A percentile compares a stretch with the other conserved stretches of the same genome.
Evolutionary conservation across 768 basidiomycete species (phyloP).

Genomic region (Tricholoma sp.): DNA sequence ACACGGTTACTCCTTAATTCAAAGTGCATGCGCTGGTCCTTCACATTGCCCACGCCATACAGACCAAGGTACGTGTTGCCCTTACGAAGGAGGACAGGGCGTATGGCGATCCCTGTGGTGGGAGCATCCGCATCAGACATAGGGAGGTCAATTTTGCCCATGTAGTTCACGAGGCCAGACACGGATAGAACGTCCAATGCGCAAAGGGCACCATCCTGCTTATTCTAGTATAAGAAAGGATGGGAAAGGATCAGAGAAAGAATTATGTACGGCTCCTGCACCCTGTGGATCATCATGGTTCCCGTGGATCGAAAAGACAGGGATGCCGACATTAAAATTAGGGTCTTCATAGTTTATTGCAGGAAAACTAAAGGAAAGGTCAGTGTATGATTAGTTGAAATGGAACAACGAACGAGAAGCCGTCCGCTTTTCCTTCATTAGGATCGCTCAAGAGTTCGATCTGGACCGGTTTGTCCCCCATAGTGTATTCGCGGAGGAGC

Average conservation of each 20-base stretch:
- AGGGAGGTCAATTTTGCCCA: conserved; percentile 92
- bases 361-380: conserved; percentile 62
- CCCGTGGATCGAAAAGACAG: conserved; percentile 98
- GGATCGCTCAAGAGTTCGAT: conserved; percentile 92
- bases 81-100: conserved; percentile 87
- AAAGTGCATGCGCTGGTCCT: conserved; percentile 94
- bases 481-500: conserved; percentile 82
- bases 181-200: conserved; percentile 94
- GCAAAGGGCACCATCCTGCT: conserved; percentile 89
- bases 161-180: conserved; percentile 92
- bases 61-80: conserved; percentile 84
- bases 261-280: conserved; percentile 69
- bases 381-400: background rate
- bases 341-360: conserved; percentile 96
- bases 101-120: conserved; percentile 74
- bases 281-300: conserved; percentile 99
- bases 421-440: conserved; percentile 79
- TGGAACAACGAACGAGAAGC: conserved; percentile 63
- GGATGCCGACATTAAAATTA: conserved; percentile 93
- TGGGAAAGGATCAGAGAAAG: background rate
- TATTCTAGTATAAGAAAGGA: background rate
- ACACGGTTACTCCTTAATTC: conserved; percentile 93
- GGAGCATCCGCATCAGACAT: conserved; percentile 61
- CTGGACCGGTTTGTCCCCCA: conserved; percentile 86
- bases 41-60: conserved; percentile 96